Conservation (phyloP, 75 land plant species). For the Pseudotsuga menziesii region DNA sequence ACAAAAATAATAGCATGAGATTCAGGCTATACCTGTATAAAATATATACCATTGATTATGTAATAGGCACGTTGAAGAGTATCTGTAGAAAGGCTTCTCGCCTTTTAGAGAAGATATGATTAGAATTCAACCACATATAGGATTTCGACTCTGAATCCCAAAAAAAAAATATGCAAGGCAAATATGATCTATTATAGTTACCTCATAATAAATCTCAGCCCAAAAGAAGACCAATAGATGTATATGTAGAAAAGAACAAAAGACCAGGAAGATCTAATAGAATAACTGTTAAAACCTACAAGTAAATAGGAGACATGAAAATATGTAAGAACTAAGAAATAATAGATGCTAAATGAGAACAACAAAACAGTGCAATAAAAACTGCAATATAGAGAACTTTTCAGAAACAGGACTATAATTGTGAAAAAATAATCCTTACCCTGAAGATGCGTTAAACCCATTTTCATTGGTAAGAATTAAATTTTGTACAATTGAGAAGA, state of each 20-base stretch:
- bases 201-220: constrained; percentile 99
- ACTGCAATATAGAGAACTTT: not conserved
- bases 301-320: not conserved
- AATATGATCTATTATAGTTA: not conserved
- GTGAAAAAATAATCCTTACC: not conserved
- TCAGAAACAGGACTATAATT: not conserved
- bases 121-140: not conserved
- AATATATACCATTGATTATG: constrained; percentile 59
- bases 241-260: constrained; percentile 90
- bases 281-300: constrained; percentile 53
- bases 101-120: constrained; percentile 39
- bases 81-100: constrained; percentile 81
- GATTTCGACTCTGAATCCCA: not conserved
- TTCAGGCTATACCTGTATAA: constrained; percentile 45
- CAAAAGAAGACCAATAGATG: constrained; percentile 91
- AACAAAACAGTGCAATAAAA: not conserved
- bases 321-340: not conserved
- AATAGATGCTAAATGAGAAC: not conserved
- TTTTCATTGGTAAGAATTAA: too few relatives aligned
- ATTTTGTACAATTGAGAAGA: too few relatives aligned
- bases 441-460: too few relatives aligned
- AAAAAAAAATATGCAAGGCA: not conserved
- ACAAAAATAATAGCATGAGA: not conserved
- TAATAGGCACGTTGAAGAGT: constrained; percentile 69
- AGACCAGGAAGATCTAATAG: constrained; percentile 83